phyloP scores from a whole-genome alignment of 2,329 filamentous ascomycete species.

The Dactylellina haptotyla region DNA sequence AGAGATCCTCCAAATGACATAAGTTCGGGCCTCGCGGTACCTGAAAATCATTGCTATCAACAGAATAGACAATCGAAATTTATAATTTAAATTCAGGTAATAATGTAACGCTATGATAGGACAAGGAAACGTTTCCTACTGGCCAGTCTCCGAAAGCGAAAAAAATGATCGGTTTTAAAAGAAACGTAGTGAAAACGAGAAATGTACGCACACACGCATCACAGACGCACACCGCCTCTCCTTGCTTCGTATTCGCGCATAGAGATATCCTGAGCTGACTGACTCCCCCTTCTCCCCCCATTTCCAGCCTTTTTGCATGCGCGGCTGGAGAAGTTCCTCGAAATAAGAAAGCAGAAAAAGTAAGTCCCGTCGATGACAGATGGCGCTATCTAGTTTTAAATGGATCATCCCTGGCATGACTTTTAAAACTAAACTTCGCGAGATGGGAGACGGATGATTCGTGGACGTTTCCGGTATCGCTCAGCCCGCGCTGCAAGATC shows the following conservation, averaged over 20 bases:
- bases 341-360: background rate
- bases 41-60: conserved; percentile 19
- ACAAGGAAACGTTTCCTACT: conserved; percentile 29
- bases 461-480: background rate
- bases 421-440: conserved; percentile 31
- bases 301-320: background rate
- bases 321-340: background rate
- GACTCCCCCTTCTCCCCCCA: background rate
- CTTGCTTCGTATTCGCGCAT: background rate
- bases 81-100: background rate
- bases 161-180: background rate
- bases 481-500: conserved; percentile 17
- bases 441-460: background rate
- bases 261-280: background rate
- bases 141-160: background rate
- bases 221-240: background rate
- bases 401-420: conserved; percentile 24
- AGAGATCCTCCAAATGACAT: background rate
- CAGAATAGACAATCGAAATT: background rate
- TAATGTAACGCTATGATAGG: background rate
- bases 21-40: conserved; percentile 3
- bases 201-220: background rate
- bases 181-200: background rate
- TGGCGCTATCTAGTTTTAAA: conserved; percentile 24
- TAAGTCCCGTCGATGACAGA: conserved; percentile 4